phyloP scores from a whole-genome alignment of 225 moss, liverwort and hornwort genomes.

The Antitrichia curtipendula region DNA sequence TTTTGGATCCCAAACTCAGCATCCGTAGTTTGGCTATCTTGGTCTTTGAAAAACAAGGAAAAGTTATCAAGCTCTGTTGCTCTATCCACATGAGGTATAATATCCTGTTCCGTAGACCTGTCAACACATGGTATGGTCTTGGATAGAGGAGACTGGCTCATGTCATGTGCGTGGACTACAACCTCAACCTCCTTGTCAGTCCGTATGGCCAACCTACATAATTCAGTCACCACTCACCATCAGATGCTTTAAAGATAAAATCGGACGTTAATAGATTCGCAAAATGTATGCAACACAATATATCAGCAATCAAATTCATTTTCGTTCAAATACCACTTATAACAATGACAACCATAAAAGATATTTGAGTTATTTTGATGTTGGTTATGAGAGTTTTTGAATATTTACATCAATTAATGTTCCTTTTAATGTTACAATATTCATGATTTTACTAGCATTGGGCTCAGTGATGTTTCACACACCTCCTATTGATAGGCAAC shows the following conservation, averaged over 20 bases:
- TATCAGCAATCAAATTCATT: neutral
- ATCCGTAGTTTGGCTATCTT: constrained; percentile 13
- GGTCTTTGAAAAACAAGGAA: neutral
- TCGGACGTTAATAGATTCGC: neutral
- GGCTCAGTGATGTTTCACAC: neutral
- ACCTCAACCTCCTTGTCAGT: constrained; percentile 24
- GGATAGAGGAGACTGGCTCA: constrained; percentile 7
- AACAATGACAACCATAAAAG: neutral
- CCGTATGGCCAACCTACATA: neutral
- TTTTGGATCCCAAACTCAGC: neutral
- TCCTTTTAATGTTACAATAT: neutral
- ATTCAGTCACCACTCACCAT: neutral
- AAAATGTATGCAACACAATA: neutral
- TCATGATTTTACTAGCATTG: neutral
- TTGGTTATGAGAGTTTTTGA: neutral
- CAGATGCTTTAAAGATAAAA: neutral
- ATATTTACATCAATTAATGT: neutral
- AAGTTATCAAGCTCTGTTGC: constrained; percentile 1
- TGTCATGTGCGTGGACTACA: constrained; percentile 1
- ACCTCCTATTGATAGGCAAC: constrained; percentile 15
- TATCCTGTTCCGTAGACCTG: neutral
- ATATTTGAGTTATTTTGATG: neutral
- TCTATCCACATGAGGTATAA: neutral
- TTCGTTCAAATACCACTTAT: neutral
- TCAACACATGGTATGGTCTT: neutral